These are phyloP conservation scores for Hypoxylon sp. DNA, from an alignment of 2,329 filamentous ascomycete species.

Conservation along the genomic window DNA sequence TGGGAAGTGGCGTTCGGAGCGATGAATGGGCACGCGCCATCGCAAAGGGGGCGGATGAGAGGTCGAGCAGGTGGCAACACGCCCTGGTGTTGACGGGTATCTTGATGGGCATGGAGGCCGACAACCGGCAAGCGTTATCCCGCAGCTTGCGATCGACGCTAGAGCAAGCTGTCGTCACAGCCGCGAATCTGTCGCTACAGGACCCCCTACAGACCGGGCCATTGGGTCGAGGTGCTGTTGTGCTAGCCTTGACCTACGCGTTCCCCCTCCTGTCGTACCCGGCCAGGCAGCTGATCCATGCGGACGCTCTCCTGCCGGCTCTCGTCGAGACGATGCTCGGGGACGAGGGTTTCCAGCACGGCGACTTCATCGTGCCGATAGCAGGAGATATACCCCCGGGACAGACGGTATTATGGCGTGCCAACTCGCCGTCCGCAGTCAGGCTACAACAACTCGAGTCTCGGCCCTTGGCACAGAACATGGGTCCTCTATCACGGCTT, in stretches of 20 bases:
- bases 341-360: constrained; percentile 76
- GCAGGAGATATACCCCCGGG: constrained; percentile 70
- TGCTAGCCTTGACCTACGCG: constrained; percentile 77
- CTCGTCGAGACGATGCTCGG: constrained; percentile 73
- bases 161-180: constrained; percentile 75
- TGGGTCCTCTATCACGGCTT: constrained; percentile 72
- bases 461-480: constrained; percentile 68
- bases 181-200: constrained; percentile 77
- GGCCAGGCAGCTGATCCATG: constrained; percentile 67
- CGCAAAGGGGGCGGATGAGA: constrained; percentile 64
- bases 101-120: constrained; percentile 76
- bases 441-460: constrained; percentile 65
- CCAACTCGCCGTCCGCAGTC: constrained; percentile 65
- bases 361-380: constrained; percentile 76
- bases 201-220: constrained; percentile 51
- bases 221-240: constrained; percentile 61
- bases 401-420: constrained; percentile 70
- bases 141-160: constrained; percentile 70
- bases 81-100: constrained; percentile 81
- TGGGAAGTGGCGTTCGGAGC: constrained; percentile 55
- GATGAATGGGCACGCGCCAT: constrained; percentile 66
- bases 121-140: constrained; percentile 70
- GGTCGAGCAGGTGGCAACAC: constrained; percentile 80
- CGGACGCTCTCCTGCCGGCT: constrained; percentile 74
- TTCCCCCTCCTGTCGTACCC: constrained; percentile 74